These are phyloP conservation scores for Prunus mongolica DNA, from an alignment of 306 rosid genomes.

Conservation along the genomic window DNA sequence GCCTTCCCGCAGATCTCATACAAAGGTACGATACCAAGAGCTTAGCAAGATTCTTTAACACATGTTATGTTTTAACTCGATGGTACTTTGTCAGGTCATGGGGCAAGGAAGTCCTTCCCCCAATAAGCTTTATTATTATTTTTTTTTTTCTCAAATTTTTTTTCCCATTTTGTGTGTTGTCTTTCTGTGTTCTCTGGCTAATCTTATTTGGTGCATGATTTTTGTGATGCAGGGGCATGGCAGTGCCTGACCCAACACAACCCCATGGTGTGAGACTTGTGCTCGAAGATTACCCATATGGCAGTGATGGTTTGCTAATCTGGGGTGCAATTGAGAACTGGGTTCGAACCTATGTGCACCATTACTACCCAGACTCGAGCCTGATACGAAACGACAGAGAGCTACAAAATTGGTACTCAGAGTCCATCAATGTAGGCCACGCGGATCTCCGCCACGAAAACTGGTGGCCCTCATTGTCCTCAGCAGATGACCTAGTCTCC, in stretches of 20 bases:
- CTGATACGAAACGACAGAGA: conserved; percentile 55
- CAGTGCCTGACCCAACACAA: conserved; percentile 74
- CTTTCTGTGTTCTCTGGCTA: conserved; percentile 27
- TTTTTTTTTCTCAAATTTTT: too few species aligned
- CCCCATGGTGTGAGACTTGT: conserved; percentile 80
- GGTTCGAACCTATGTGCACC: conserved; percentile 69
- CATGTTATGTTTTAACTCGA: too few species aligned
- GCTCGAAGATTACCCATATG: conserved; percentile 86
- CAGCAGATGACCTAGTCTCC: conserved; percentile 52
- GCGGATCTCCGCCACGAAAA: conserved; percentile 57
- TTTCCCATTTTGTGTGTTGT: neutral
- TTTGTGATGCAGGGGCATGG: conserved; percentile 60
- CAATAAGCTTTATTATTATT: neutral
- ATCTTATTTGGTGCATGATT: neutral
- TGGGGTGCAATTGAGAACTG: conserved; percentile 87
- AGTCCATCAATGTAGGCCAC: conserved; percentile 90
- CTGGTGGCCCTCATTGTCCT: conserved; percentile 85
- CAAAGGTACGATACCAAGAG: conserved; percentile 43
- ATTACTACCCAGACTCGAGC: conserved; percentile 65
- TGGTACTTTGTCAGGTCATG: too few species aligned
- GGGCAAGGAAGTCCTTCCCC: too few species aligned
- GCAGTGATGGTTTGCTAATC: conserved; percentile 72
- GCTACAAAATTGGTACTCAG: conserved; percentile 83
- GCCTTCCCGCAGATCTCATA: conserved; percentile 84
- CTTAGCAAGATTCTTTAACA: neutral